These are phyloP conservation scores for Potentilla sterilis DNA, from an alignment of 306 rosid genomes.

Conservation along the genomic window DNA sequence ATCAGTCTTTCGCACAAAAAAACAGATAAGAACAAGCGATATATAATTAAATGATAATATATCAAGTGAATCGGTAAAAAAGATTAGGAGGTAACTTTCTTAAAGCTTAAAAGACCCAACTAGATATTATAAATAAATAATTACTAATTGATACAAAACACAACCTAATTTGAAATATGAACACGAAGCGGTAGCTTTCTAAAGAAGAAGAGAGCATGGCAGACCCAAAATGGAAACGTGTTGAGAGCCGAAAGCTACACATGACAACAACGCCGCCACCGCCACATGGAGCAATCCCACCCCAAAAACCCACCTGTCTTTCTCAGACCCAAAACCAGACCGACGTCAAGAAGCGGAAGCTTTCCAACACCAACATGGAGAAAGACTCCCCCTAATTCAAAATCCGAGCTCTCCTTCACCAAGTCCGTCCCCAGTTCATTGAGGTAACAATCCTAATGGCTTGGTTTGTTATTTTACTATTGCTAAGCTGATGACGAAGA, in stretches of 20 bases:
- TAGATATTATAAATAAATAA: too few species aligned
- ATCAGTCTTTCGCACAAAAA: too few species aligned
- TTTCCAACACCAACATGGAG: slow-evolving; percentile 1
- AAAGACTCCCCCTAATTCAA: slow-evolving; percentile 11
- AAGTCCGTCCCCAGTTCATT: slow-evolving; percentile 27
- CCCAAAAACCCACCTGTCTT: neutral
- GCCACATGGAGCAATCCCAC: neutral
- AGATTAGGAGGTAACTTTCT: too few species aligned
- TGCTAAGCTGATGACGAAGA: neutral
- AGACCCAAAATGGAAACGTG: neutral
- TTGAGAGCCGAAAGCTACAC: neutral
- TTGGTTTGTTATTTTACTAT: neutral
- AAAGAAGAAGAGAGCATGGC: neutral
- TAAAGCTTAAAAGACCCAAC: too few species aligned
- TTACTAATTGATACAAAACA: too few species aligned
- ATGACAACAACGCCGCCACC: neutral
- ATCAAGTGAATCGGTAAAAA: too few species aligned
- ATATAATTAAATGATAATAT: too few species aligned
- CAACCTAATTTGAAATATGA: too few species aligned
- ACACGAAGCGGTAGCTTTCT: neutral
- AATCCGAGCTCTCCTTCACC: slow-evolving; percentile 23
- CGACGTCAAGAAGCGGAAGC: slow-evolving; percentile 15
- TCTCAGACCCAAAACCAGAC: neutral
- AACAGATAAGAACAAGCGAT: too few species aligned
- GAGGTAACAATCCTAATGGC: slow-evolving; percentile 13